A percentile compares a stretch with the other conserved stretches of the same genome.
phyloP scores from a whole-genome alignment of 2,329 filamentous ascomycete species.

The Leptographium procerum region DNA sequence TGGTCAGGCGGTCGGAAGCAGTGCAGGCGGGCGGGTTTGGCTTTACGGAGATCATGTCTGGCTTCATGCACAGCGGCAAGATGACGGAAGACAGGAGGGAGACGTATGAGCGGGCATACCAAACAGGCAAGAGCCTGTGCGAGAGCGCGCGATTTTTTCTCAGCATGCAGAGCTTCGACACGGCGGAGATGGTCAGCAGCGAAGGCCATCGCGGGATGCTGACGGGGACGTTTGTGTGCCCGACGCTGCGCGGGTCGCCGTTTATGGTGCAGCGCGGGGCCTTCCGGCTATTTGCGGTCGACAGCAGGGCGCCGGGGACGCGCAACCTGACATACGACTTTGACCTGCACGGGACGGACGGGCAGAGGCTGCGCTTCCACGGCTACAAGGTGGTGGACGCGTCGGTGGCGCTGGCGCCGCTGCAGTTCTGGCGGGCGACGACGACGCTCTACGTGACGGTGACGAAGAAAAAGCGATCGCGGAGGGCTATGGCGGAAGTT shows the following conservation, averaged over 20 bases:
- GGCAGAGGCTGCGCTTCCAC: conserved; percentile 43
- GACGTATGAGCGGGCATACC: conserved; percentile 42
- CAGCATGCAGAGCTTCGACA: conserved; percentile 45
- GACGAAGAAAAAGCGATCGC: conserved; percentile 22
- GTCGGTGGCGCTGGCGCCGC: conserved; percentile 42
- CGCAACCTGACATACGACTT: conserved; percentile 51
- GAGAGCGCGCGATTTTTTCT: conserved; percentile 48
- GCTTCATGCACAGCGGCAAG: conserved; percentile 38
- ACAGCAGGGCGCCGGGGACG: conserved; percentile 42
- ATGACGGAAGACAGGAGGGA: conserved; percentile 32
- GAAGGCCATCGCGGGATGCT: conserved; percentile 39
- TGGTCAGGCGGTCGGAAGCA: conserved; percentile 30
- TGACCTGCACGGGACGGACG: conserved; percentile 43
- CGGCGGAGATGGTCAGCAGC: conserved; percentile 32
- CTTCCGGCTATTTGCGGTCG: conserved; percentile 44
- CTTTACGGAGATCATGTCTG: conserved; percentile 55
- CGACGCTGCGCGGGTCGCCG: conserved; percentile 41
- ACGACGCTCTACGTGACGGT: conserved; percentile 52
- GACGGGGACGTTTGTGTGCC: conserved; percentile 48
- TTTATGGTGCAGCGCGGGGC: conserved; percentile 48
- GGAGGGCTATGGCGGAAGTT: conserved; percentile 11
- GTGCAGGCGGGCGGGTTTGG: conserved; percentile 39
- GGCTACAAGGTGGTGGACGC: conserved; percentile 53
- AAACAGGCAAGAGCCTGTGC: conserved; percentile 39
- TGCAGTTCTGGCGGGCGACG: conserved; percentile 49